Percentiles rank a stretch among this genome's conserved stretches.
Evolutionary conservation across 2,329 filamentous ascomycete genomes (phyloP).

Genomic region (Fusarium falciforme): DNA sequence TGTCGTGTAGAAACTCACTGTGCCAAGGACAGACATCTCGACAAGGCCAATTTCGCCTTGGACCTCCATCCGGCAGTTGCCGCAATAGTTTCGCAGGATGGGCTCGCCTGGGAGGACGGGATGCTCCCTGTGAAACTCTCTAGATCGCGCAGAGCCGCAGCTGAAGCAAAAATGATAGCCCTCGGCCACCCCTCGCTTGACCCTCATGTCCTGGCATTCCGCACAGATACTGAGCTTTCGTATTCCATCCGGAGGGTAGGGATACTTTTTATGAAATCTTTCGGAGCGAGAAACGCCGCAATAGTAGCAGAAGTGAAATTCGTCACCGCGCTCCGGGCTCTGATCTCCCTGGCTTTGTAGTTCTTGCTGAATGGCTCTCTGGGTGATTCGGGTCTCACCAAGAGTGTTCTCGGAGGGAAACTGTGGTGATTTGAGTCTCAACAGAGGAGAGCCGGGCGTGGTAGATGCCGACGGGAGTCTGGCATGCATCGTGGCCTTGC

Average conservation of each 20-base stretch:
- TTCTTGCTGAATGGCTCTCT: neutral
- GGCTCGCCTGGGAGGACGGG: constrained; percentile 39
- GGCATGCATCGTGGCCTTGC: neutral
- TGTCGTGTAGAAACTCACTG: constrained; percentile 35
- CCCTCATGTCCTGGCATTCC: constrained; percentile 46
- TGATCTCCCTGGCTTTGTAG: constrained; percentile 17
- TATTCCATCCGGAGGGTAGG: constrained; percentile 37
- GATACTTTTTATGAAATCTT: constrained; percentile 50
- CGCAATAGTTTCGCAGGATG: constrained; percentile 50
- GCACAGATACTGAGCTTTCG: constrained; percentile 50
- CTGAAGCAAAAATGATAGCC: constrained; percentile 56
- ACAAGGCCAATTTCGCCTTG: constrained; percentile 36
- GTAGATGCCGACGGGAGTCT: neutral
- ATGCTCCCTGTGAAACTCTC: constrained; percentile 49
- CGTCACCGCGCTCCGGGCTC: constrained; percentile 34
- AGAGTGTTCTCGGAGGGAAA: neutral
- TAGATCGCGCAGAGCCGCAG: constrained; percentile 55
- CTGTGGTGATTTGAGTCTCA: neutral
- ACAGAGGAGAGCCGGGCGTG: constrained; percentile 2
- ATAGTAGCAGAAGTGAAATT: constrained; percentile 50
- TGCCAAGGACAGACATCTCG: constrained; percentile 42
- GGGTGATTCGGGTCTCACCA: neutral
- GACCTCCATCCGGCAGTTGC: constrained; percentile 42
- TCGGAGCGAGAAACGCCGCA: constrained; percentile 52
- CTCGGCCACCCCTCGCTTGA: constrained; percentile 37